Evolutionary conservation across 352 stramenopile genomes (phyloP).

Genomic region (Peronospora destructor): DNA sequence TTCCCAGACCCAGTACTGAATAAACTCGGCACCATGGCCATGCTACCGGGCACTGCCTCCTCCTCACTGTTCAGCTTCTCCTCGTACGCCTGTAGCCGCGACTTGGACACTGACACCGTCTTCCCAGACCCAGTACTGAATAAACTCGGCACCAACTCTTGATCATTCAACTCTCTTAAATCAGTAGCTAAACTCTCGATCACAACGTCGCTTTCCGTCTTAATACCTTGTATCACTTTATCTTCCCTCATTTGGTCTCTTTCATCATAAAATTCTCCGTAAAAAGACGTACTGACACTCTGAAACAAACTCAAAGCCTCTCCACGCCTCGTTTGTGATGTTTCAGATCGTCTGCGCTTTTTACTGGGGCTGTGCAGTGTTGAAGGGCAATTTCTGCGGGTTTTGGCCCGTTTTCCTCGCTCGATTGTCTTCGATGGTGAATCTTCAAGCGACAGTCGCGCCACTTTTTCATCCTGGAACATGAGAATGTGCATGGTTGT

Average conservation of each 20-base stretch:
- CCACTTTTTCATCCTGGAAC: slow-evolving; percentile 44
- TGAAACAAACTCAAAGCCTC: slow-evolving; percentile 7
- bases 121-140: slow-evolving; percentile 20
- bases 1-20: slow-evolving; percentile 20
- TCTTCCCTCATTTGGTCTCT: not conserved
- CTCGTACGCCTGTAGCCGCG: slow-evolving; percentile 14
- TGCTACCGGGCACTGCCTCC: slow-evolving; percentile 5
- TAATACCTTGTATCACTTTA: not conserved
- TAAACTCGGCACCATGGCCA: slow-evolving; percentile 14
- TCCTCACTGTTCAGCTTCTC: slow-evolving; percentile 7
- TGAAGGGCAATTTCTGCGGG: slow-evolving; percentile 4
- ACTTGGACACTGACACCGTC: slow-evolving; percentile 14
- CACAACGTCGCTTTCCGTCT: no score
- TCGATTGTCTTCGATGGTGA: slow-evolving; percentile 11
- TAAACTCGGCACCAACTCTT: slow-evolving; percentile 14
- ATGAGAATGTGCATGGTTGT: slow-evolving; percentile 59
- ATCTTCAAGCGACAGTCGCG: slow-evolving; percentile 33
- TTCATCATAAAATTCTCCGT: not conserved
- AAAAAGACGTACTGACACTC: not conserved
- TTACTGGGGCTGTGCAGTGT: not conserved
- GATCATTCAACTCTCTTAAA: no score
- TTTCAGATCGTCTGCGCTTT: slow-evolving; percentile 11
- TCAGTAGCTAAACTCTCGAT: no score
- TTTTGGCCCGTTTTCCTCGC: slow-evolving; percentile 2
- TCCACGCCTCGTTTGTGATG: not conserved